These are phyloP conservation scores for Diplodia intermedia DNA, from an alignment of 2,329 filamentous ascomycete species.

Conservation along the genomic window DNA sequence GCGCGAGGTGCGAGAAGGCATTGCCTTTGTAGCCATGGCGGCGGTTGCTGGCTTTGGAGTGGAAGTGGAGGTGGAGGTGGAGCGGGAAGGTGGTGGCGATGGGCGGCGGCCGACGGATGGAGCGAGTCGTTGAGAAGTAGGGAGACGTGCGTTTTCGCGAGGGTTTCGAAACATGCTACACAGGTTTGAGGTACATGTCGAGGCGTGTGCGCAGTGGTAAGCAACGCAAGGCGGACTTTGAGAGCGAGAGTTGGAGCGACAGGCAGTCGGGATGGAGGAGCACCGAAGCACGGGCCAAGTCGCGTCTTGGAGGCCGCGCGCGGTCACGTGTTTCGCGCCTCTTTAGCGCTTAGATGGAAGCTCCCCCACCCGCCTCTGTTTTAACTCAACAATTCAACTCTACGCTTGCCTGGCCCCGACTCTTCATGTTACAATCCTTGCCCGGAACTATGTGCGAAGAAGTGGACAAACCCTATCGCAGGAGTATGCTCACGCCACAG, in stretches of 20 bases:
- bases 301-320: conserved; percentile 11
- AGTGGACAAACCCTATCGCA: background rate
- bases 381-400: background rate
- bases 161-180: conserved; percentile 62
- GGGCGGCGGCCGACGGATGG: conserved; percentile 61
- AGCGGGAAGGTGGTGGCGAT: conserved; percentile 57
- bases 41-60: conserved; percentile 34
- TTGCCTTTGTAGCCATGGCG: conserved; percentile 39
- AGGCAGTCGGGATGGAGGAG: background rate
- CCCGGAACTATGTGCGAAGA: background rate
- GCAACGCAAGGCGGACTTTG: background rate
- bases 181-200: background rate
- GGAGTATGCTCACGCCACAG: background rate
- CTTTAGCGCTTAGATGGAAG: background rate
- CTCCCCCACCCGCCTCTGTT: background rate
- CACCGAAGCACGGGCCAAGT: conserved; percentile 11
- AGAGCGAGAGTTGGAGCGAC: background rate
- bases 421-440: background rate
- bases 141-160: conserved; percentile 53
- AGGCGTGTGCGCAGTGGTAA: background rate
- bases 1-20: conserved; percentile 33
- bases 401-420: background rate
- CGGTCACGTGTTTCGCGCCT: conserved; percentile 15
- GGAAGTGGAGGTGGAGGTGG: conserved; percentile 34
- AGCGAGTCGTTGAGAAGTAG: conserved; percentile 45